Base-by-base conservation (phyloP, 2,329 filamentous ascomycete genomes). In the Lasiodiplodia sp. region DNA sequence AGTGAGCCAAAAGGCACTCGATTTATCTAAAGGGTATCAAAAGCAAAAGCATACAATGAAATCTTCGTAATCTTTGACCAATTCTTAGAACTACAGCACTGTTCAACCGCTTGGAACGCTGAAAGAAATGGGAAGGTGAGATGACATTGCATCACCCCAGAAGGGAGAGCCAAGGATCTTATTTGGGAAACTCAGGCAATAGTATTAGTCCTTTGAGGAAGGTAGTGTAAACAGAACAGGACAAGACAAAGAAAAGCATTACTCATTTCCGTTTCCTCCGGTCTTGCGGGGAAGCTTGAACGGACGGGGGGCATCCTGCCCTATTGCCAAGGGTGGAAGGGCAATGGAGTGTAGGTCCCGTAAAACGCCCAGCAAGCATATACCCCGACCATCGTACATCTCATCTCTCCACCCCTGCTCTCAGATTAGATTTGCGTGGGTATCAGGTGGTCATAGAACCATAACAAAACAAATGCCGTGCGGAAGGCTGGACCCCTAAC, bases 231-330 rank as follows among this genome's bases (percentile, higher is more conserved):
- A 34, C 16, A n/a, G 25, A 28, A 18, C 12, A 60, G 10, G 7
- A 60, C 57, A 63, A 23, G 37, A 18, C 8, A 64, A 64, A 23
- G 47, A 52, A 16, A 64, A 52, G n/a, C 60, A 52, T 64, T 38
- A 64, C 60, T 64, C 60, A n/a, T 64, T 34, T 47, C 38, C 60
- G 47, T 62, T 49, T 63, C 21, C 18, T 25, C 37, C 11, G 3
- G n/a, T 34, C 11, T 37, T n/a, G n/a, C 11, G n/a, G 37, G 44
- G n/a, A 18, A 4, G 11, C 40, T 14, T 37, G 28, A 16, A 52
- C 28, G 44, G 44, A 34, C 31, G 7, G 25, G 3, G 58, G 58
- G 40, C 25, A 49, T n/a, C 7, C 44, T 37, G 18, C 12, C 12
- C 10, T 18, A 37, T 28, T 52, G 28, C 60, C 44, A 23, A 31